Evolutionary conservation across 2,329 filamentous ascomycete species (phyloP), one percentile per base, ranked within the genome.

Genomic region (Cladophialophora carrionii): DNA sequence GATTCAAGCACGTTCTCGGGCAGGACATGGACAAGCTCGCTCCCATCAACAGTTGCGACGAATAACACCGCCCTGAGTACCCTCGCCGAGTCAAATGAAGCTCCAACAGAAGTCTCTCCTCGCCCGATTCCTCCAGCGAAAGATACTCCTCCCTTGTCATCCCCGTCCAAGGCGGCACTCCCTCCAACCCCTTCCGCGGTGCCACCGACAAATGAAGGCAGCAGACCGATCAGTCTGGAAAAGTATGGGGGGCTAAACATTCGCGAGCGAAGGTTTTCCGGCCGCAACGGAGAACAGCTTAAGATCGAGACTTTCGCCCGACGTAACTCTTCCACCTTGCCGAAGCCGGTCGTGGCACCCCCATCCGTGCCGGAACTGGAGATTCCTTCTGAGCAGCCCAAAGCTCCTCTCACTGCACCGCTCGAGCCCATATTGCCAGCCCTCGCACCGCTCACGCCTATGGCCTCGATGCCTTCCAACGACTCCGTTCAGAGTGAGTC

Each of bases 11-110:
- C 68, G 17, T 58, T 71, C 48, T 92, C 90, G n/a, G 85, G 85
- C 61, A 86, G 86, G 67, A 91, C 91, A 12, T 94, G 90, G 88
- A 88, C 92, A 74, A 93, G 89, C 74, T 93, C 91, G 7, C 84
- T 87, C 70, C 87, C 85, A 31, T 91, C 90, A 6, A 91, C 90
- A 69, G 86, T 88, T 57, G 87, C 88, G 1, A 89, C 88, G 2
- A 83, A 86, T 56, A 87, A 86, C 22, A 90, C 86, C 17, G 83
- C 85, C 0, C 78, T 93, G 57, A 90, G 90, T 1, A 90, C 90
- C 0, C 87, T 95, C 41, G 85, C 87, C 31, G 91, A 96, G 75
- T 83, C 83, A 68, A 76, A 63, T 17, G 69, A 71, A 49, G 55
- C 61, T n/a, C 14, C 62, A n/a, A 20, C 37, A 29, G 64, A 68